Base-by-base conservation (phyloP, 495 filamentous ascomycete genomes). In the Penicillium longicatenatum region DNA sequence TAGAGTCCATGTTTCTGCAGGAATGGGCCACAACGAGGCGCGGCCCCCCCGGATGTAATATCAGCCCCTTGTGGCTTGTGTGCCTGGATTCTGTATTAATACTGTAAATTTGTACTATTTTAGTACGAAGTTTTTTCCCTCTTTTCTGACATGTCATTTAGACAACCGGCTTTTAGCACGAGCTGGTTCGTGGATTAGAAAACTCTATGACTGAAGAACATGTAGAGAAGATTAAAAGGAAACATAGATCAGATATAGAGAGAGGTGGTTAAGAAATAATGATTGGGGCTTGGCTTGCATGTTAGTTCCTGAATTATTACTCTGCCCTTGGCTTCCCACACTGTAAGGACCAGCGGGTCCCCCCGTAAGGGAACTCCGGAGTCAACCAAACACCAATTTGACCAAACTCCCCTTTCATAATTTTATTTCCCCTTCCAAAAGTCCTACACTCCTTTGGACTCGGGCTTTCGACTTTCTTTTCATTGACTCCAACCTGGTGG, bases 371-470 rank as follows among this genome's bases (percentile, higher is more conserved):
- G 58, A 61, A 67, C 48, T 60, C 51, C 62, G 62, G 56, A 67
- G 62, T 60, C 29, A 19, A 46, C 50, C 29, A 35, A 30, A 48
- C 17, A 37, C 11, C n/a, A n/a, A 4, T 39, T 39, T n/a, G 12
- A 10, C 3, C 31, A 12, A 35, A 39, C 77, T 75, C 31, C 49
- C 55, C 35, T 49, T 45, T 55, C 43, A 46, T 54, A 54, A 52
- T 52, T 52, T 41, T 17, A 17, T 39, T 39, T 29, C 21, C 35
- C 37, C 33, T 41, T 37, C 20, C 33, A 1, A 50, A 37, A 17
- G 47, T 50, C 67, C 65, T 66, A 62, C 70, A 69, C 69, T 69
- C 64, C 33, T 69, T 71, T 33, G 68, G 69, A 66, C 54, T 41
- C 37, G 44, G 50, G 53, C 45, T 42, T 24, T 35, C 44, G 49